Evolutionary conservation across 1,284 basidiomycete species (phyloP).

Genomic region (Microbotryum scabiosae): DNA sequence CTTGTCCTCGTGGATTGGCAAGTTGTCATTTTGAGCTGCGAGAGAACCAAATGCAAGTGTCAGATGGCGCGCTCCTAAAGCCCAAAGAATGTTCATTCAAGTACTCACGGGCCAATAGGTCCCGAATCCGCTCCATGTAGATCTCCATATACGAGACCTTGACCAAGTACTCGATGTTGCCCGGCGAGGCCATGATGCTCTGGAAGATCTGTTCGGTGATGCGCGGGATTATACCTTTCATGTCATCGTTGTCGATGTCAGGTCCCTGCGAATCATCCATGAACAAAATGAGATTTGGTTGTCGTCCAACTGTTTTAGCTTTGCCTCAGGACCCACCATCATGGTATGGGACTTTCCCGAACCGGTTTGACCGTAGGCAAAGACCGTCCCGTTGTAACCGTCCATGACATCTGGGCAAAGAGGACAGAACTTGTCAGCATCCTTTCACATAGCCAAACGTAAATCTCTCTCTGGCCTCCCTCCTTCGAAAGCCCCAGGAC

Average conservation of each 20-base stretch:
- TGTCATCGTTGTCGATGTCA: slow-evolving; percentile 83
- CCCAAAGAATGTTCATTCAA: not conserved
- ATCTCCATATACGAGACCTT: slow-evolving; percentile 99
- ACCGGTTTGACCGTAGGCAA: slow-evolving; percentile 96
- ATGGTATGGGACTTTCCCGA: slow-evolving; percentile 56
- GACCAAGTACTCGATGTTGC: slow-evolving; percentile 94
- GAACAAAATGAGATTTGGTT: not conserved
- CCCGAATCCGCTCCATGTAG: slow-evolving; percentile 92
- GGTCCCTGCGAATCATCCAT: slow-evolving; percentile 57
- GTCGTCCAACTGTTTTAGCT: not conserved
- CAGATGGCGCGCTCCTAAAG: not conserved
- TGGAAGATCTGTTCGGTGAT: slow-evolving; percentile 99
- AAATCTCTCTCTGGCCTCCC: too few species aligned
- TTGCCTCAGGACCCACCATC: slow-evolving; percentile 58
- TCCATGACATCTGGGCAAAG: slow-evolving; percentile 75
- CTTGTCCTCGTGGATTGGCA: slow-evolving; percentile 98
- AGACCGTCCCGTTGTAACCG: slow-evolving; percentile 91
- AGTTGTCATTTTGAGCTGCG: slow-evolving; percentile 92
- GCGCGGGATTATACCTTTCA: slow-evolving; percentile 94
- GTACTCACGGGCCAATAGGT: slow-evolving; percentile 83
- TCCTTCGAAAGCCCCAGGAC: too few species aligned
- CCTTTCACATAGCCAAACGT: too few species aligned
- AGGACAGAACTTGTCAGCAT: not conserved
- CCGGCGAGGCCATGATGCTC: slow-evolving; percentile 89
- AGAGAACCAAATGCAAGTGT: not conserved